Conservation (phyloP, 495 filamentous ascomycete species). For the Penicillium waksmanii region DNA sequence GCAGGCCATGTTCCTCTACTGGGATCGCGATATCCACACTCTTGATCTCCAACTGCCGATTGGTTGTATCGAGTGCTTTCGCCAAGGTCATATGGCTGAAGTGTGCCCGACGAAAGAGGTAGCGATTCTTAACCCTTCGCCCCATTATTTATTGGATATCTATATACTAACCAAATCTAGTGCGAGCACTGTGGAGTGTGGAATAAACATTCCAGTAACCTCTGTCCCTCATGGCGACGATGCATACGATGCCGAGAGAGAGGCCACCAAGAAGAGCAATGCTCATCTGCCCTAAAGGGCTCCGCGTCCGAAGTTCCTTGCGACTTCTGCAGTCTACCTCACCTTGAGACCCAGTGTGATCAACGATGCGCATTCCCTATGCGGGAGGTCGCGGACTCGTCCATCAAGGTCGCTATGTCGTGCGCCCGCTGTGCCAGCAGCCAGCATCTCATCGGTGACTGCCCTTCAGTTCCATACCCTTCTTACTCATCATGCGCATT, state of each 20-base stretch:
- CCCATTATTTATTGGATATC: not conserved
- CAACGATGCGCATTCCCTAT: slow-evolving; percentile 42
- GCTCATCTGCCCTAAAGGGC: slow-evolving; percentile 43
- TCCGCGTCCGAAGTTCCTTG: slow-evolving; percentile 46
- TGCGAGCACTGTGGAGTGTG: slow-evolving; percentile 47
- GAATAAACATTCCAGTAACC: slow-evolving; percentile 40
- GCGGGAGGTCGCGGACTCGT: slow-evolving; percentile 23
- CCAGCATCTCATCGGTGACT: slow-evolving; percentile 53
- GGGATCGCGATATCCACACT: slow-evolving; percentile 63
- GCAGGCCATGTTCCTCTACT: slow-evolving; percentile 47
- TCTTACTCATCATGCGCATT: slow-evolving; percentile 38
- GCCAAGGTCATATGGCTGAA: slow-evolving; percentile 48
- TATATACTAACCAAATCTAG: slow-evolving; percentile 20
- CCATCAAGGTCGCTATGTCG: slow-evolving; percentile 46
- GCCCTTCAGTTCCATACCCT: slow-evolving; percentile 34
- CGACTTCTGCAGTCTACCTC: slow-evolving; percentile 47
- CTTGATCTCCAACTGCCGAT: slow-evolving; percentile 68
- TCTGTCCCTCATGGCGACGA: slow-evolving; percentile 46
- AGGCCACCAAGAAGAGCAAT: slow-evolving; percentile 45
- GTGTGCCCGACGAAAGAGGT: slow-evolving; percentile 52
- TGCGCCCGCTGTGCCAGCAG: slow-evolving; percentile 52
- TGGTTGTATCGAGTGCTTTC: slow-evolving; percentile 49
- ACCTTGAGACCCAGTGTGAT: slow-evolving; percentile 50
- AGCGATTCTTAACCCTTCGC: slow-evolving; percentile 17
- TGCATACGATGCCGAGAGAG: slow-evolving; percentile 52